phyloP scores from a whole-genome alignment of 2,329 filamentous ascomycete species.

The Alternaria tenuissima region DNA sequence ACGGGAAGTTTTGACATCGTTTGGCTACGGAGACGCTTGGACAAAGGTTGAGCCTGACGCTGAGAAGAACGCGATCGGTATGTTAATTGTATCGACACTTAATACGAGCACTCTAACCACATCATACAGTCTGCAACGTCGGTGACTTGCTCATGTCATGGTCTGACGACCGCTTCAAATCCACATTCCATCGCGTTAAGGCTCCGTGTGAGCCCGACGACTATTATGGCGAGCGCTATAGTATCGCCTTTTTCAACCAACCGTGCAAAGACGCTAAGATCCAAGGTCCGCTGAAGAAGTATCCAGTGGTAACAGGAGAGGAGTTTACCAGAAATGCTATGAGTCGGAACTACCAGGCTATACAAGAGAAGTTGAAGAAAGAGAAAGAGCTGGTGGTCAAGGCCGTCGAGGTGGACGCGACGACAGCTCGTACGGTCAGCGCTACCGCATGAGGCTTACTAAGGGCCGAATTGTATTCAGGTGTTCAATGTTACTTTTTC shows the following conservation, averaged over 20 bases:
- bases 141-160: slow-evolving; percentile 73
- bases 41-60: slow-evolving; percentile 62
- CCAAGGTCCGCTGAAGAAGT: slow-evolving; percentile 69
- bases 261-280: slow-evolving; percentile 66
- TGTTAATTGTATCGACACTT: background rate
- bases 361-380: slow-evolving; percentile 59
- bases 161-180: slow-evolving; percentile 73
- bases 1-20: slow-evolving; percentile 66
- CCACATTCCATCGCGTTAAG: slow-evolving; percentile 70
- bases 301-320: slow-evolving; percentile 66
- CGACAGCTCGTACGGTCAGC: background rate
- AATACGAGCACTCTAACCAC: background rate
- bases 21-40: slow-evolving; percentile 68
- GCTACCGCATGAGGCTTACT: background rate
- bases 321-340: slow-evolving; percentile 68
- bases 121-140: slow-evolving; percentile 69
- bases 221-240: slow-evolving; percentile 68
- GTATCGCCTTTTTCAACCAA: slow-evolving; percentile 73
- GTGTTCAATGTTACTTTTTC: background rate
- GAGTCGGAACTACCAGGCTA: slow-evolving; percentile 63
- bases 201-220: slow-evolving; percentile 63
- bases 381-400: slow-evolving; percentile 1
- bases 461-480: background rate
- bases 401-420: background rate
- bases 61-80: slow-evolving; percentile 28